Evolutionary conservation across 108 stramenopile genomes (phyloP).

Genomic region (Pseudonitzschia pungens): DNA sequence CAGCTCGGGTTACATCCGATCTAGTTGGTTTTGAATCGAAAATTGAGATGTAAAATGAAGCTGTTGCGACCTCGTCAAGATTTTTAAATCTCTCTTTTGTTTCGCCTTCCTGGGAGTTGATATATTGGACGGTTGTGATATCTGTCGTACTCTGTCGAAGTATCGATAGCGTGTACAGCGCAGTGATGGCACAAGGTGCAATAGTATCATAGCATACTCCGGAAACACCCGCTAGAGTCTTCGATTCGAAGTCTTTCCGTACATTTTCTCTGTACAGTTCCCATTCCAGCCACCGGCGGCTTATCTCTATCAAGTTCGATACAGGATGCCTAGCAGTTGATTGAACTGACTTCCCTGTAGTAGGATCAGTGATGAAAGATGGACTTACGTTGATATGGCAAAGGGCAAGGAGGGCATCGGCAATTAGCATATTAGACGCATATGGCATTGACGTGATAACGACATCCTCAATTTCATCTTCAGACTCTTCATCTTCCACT

Average conservation of each 20-base stretch:
- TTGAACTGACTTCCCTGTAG: slow-evolving; percentile 61
- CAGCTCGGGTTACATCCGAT: slow-evolving; percentile 75
- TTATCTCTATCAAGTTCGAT: slow-evolving; percentile 55
- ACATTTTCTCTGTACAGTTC: slow-evolving; percentile 73
- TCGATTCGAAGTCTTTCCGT: slow-evolving; percentile 38
- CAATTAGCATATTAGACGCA: slow-evolving; percentile 65
- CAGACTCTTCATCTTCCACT: slow-evolving; percentile 27
- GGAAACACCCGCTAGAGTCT: slow-evolving; percentile 53
- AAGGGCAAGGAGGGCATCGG: slow-evolving; percentile 78
- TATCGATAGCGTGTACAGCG: slow-evolving; percentile 73
- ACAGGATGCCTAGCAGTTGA: slow-evolving; percentile 72
- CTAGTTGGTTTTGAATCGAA: slow-evolving; percentile 53
- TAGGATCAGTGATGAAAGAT: slow-evolving; percentile 64
- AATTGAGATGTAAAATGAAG: slow-evolving; percentile 69
- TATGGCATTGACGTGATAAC: slow-evolving; percentile 54
- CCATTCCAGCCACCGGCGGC: slow-evolving; percentile 82
- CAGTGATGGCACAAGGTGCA: slow-evolving; percentile 78
- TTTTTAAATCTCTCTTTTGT: slow-evolving; percentile 4
- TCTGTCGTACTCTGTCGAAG: slow-evolving; percentile 70
- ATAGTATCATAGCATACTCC: slow-evolving; percentile 57
- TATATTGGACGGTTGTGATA: slow-evolving; percentile 23
- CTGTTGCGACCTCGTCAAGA: slow-evolving; percentile 43
- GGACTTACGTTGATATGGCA: slow-evolving; percentile 76
- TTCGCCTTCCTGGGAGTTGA: slow-evolving; percentile 11
- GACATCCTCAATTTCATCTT: slow-evolving; percentile 44